These are phyloP conservation scores for Teratosphaeria viscida DNA, from an alignment of 2,329 filamentous ascomycete genomes.

Conservation along the genomic window DNA sequence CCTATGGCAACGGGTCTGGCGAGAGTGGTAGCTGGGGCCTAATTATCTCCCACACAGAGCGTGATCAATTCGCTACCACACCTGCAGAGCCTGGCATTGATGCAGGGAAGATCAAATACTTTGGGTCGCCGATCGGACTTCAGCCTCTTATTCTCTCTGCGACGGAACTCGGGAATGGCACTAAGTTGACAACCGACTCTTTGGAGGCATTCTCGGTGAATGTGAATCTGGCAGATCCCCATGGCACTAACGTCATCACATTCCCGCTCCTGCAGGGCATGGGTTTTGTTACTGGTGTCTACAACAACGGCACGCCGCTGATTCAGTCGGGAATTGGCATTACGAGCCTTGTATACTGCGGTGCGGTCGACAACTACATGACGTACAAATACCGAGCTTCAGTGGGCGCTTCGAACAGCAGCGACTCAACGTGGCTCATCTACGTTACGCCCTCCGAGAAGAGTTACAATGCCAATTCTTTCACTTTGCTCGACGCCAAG, in stretches of 20 bases:
- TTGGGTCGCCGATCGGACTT: slow-evolving; percentile 70
- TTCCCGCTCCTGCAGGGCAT: slow-evolving; percentile 86
- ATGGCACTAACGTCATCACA: slow-evolving; percentile 45
- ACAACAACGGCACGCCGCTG: slow-evolving; percentile 54
- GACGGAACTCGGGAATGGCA: slow-evolving; percentile 54
- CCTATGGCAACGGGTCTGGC: slow-evolving; percentile 39
- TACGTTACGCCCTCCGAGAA: slow-evolving; percentile 56
- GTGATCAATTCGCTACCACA: slow-evolving; percentile 44
- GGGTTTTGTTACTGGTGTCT: slow-evolving; percentile 72
- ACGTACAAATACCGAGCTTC: slow-evolving; percentile 66
- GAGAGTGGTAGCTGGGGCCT: slow-evolving; percentile 61
- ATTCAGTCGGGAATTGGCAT: slow-evolving; percentile 70
- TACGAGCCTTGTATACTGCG: slow-evolving; percentile 46
- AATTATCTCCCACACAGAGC: slow-evolving; percentile 62
- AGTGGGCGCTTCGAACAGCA: slow-evolving; percentile 50
- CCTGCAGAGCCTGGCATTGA: slow-evolving; percentile 28
- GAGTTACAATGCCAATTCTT: slow-evolving; percentile 45
- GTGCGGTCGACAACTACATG: slow-evolving; percentile 46
- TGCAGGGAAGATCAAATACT: slow-evolving; percentile 52
- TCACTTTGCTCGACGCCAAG: slow-evolving; percentile 51
- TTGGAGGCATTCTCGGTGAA: slow-evolving; percentile 51
- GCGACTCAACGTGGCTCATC: slow-evolving; percentile 64
- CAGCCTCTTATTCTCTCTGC: slow-evolving; percentile 75
- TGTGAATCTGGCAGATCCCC: slow-evolving; percentile 52
- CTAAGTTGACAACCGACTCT: slow-evolving; percentile 44